Base-by-base conservation (phyloP, 306 rosid species). In the Prunus mira region DNA sequence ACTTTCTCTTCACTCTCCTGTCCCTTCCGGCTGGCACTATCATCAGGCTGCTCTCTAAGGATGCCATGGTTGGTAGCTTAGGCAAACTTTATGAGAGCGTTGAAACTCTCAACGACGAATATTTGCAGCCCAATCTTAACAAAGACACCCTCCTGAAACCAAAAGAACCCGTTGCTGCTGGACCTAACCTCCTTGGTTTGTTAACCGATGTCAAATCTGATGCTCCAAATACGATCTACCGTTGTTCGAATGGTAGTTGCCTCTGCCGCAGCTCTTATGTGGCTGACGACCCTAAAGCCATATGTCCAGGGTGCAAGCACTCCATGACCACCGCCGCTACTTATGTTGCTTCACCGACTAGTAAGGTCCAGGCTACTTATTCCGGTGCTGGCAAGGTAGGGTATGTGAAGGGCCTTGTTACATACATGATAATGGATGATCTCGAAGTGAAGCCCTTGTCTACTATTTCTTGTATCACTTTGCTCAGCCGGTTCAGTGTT, bases 61-160 rank as follows among this genome's bases (percentile, higher is more conserved):
- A 69, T 0, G 49, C 14, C 49, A 83, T 84, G 89, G 79, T 77
- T 3, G 89, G 92, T 0, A 1, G 75, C 30, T 10, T 86, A 2
- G 87, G 76, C 0, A 88, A 79, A 24, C 66, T 90, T 1, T 90
- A 84, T 11, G 3, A 70, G 0, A 88, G 88, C 50, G 58, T 84
- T 0, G 84, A 90, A 38, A 66, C 72, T 12, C 57, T 88, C 1
- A 67, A 9, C 6, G 50, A 81, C 0, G 49, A 77, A 14, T 90
- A 76, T 68, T 30, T 88, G 41, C 79, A 70, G 9, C 68, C 84
- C 22, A 12, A 73, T 12, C 66, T 9, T 9, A 6, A 15, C 14
- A 87, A 78, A 10, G 83, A 87, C 49, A 6, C 27, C 3, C 41
- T 86, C 0, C 51, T 88, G 32, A 81, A 81, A 3, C 89, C 87